phyloP scores from a whole-genome alignment of 106 monocot genomes.

The Dioscorea alata region DNA sequence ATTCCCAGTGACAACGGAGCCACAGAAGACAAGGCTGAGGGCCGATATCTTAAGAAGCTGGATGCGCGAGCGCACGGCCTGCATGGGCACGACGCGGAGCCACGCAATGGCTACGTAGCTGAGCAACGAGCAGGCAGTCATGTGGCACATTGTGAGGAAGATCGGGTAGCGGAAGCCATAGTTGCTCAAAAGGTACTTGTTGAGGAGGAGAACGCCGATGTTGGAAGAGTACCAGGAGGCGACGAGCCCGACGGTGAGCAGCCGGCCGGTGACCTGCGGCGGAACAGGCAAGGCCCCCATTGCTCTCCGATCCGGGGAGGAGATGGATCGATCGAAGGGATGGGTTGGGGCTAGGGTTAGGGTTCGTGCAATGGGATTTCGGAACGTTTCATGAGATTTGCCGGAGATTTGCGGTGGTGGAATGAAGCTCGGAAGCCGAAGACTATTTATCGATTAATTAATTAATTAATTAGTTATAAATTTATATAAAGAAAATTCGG shows the following conservation, averaged over 20 bases:
- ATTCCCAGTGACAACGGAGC: conserved; percentile 38
- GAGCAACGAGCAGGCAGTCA: conserved; percentile 33
- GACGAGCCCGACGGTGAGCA: conserved; percentile 45
- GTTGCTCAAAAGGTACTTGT: conserved; percentile 39
- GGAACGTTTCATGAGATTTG: too few relatives aligned
- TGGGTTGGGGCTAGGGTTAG: too few relatives aligned
- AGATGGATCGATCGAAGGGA: too few relatives aligned
- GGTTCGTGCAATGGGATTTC: too few relatives aligned
- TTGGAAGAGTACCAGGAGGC: conserved; percentile 55
- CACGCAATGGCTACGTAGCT: conserved; percentile 37
- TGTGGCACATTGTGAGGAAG: conserved; percentile 49
- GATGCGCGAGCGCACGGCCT: conserved; percentile 22
- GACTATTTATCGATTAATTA: too few relatives aligned
- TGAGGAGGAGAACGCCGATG: conserved; percentile 54
- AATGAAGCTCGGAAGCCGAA: too few relatives aligned
- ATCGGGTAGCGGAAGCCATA: conserved; percentile 48
- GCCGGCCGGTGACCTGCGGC: conserved; percentile 11
- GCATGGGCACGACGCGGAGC: conserved; percentile 33
- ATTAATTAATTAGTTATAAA: too few relatives aligned
- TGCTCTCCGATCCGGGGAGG: neutral
- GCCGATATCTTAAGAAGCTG: conserved; percentile 33
- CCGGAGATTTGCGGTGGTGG: too few relatives aligned
- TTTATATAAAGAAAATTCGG: too few relatives aligned
- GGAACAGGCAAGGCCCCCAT: neutral
- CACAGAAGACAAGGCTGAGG: conserved; percentile 32